Evolutionary conservation across 2,329 filamentous ascomycete species (phyloP).

Genomic region (Aphanocladium album): DNA sequence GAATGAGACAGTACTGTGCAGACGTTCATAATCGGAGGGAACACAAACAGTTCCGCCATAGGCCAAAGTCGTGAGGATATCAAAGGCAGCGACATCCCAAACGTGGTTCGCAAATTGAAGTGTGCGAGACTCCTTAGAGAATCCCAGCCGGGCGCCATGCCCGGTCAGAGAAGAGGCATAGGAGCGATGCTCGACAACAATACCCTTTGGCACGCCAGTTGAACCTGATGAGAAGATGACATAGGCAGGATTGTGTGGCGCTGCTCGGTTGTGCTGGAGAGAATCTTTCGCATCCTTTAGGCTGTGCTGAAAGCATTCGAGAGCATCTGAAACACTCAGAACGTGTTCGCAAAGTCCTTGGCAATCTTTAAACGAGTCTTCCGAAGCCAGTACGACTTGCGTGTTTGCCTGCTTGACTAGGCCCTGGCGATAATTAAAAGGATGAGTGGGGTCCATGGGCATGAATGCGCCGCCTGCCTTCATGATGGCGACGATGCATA

Average conservation of each 20-base stretch:
- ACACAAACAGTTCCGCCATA: conserved; percentile 14
- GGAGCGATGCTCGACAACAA: conserved; percentile 14
- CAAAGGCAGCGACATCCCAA: conserved; percentile 16
- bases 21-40: conserved; percentile 13
- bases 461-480: conserved; percentile 18
- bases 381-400: not conserved
- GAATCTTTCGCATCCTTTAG: not conserved
- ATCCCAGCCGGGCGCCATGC: not conserved
- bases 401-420: not conserved
- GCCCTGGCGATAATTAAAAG: not conserved
- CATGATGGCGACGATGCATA: conserved; percentile 18
- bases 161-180: not conserved
- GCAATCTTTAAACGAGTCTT: not conserved
- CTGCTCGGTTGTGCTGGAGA: not conserved
- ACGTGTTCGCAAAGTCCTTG: not conserved
- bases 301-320: not conserved
- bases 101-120: conserved; percentile 13
- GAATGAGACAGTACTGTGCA: conserved; percentile 9
- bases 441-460: conserved; percentile 15
- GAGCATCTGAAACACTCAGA: not conserved
- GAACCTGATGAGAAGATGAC: conserved; percentile 16
- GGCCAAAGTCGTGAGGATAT: conserved; percentile 13
- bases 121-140: not conserved
- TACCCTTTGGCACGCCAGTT: conserved; percentile 16
- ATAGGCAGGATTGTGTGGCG: not conserved